Base-by-base conservation (phyloP, 176 grass and related monocot species). In the Echinochloa phyllopogon region DNA sequence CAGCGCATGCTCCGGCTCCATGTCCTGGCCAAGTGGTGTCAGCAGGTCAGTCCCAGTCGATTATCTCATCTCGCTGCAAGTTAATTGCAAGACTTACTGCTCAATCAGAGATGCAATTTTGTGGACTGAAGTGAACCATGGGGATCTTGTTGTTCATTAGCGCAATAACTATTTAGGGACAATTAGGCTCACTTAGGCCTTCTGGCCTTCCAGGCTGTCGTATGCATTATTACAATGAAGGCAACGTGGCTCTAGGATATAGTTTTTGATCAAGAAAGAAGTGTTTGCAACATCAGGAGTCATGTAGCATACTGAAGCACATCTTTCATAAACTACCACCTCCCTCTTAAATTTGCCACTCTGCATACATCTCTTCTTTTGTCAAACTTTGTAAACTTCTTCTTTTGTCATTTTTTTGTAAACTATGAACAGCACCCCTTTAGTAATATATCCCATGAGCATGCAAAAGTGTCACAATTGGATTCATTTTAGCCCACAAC, bases 1-100 rank as follows among this genome's bases (percentile, higher is more conserved):
- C 96, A 99, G 91, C 93, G 96, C 64, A 99, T 99, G 93, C 96
- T 99, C 68, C 91, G 96, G 49, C 91, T 99, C 52, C 96, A 99
- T 73, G 96, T 99, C 38, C 96, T 99, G 6, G 89, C 91, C 91
- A 99, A 96, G 78, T 99, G 96, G 96, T 99, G 96, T 71, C 91
- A 94, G 69, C 96, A 99, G 96, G 96, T 98, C 10, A 11, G 72
- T 18, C 47, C 48, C 51, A 39, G 20, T 6, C 6, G 37, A 24
- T 59, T 15, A 23, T 41, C 37, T 41, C 5, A 8, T n/a, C 52
- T 57, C 45, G 45, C 29, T 38, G 20, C 47, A 36, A n/a, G 53
- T 66, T 65, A 38, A 66, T 15, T 39, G 36, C 20, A 15, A 12
- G 6, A 40, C 9, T 50, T 15, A 40, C 65, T 48, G 41, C 57